Evolutionary conservation across 1,139 yeast genomes (phyloP), one percentile per base, ranked within the genome.

Genomic region (Geotrichum macrosporum): DNA sequence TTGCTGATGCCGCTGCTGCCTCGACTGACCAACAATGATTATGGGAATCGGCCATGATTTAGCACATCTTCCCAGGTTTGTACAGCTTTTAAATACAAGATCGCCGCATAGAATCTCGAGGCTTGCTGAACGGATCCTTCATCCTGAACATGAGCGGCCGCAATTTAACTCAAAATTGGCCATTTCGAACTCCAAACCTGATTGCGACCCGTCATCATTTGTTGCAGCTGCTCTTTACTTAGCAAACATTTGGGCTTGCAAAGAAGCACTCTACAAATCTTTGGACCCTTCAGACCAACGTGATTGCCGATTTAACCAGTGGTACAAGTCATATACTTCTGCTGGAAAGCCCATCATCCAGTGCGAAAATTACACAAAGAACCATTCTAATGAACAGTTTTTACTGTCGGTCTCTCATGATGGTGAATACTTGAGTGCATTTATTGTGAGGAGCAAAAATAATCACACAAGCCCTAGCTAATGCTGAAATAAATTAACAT

Each of bases 181-280:
- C 12, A n/a, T n/a, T n/a, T n/a, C n/a, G n/a, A n/a, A n/a, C n/a
- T n/a, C n/a, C n/a, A n/a, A n/a, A n/a, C n/a, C n/a, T n/a, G n/a
- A n/a, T n/a, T n/a, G n/a, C n/a, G 32, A 5, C 31, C 18, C 18
- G 8, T 15, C 8, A 31, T n/a, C 34, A 31, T 9, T 21, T 4
- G 33, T 20, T 4, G 39, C 19, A 2, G 50, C 50, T 9, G 65
- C 67, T 4, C 56, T 58, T 34, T 60, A 71, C 12, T 60, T 84
- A 19, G 77, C 88, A 0, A 80, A 82, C 0, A 67, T 74, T 9
- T 84, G 94, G 94, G 83, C 89, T 6, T 69, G 77, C 22, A 85
- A 84, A 57, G 95, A 84, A 58, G 92, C 94, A 0, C 61, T 83
- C 4, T 84, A 70, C 64, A 84, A 84, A 61, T 71, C 83, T 0